Base-by-base conservation (phyloP, 2,329 filamentous ascomycete genomes). In the Paracoccidioides lutzii region DNA sequence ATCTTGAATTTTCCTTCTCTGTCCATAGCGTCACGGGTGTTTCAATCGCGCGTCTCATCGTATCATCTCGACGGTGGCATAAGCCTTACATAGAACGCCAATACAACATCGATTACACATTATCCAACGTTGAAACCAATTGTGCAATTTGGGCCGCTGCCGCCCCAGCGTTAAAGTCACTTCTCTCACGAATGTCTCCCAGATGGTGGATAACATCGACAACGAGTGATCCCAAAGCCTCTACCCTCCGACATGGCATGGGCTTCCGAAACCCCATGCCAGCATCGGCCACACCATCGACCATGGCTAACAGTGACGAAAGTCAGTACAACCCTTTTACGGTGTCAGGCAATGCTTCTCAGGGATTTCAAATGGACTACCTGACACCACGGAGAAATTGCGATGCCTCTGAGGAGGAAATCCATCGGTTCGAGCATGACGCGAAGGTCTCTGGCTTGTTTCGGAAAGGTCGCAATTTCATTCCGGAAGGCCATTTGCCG, bases 381-480 rank as follows among this genome's bases (percentile, higher is more conserved):
- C 8, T 38, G 10, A 1, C 48, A 4, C 30, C 54, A n/a, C 4
- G 12, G 6, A 43, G 53, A 9, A 40, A 43, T 15, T 8, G 5
- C 43, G 32, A 52, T 8, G 8, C 12, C 9, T 57, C 15, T 37
- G 57, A 58, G 30, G 55, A 33, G 33, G 57, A 58, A 30, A 22
- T 58, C 15, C 44, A 30, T 35, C 46, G 57, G 15, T 58, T 58
- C 48, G 54, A 58, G 44, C 33, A 58, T 38, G 57, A 57, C 49
- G 12, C 37, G 43, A 57, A 48, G n/a, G 43, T 54, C 7, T 43
- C 54, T 8, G 10, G 40, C 14, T 45, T 55, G 40, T 41, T 41
- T 30, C 32, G 40, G 15, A 4, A 9, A 4, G 53, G 43, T 3
- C 28, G 14, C 0, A 41, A 41, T 33, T 49, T 15, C 32, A 28